Evolutionary conservation across 805 yeast genomes (phyloP), one percentile per base, ranked within the genome.

Genomic region (Clavispora vitiphila): DNA sequence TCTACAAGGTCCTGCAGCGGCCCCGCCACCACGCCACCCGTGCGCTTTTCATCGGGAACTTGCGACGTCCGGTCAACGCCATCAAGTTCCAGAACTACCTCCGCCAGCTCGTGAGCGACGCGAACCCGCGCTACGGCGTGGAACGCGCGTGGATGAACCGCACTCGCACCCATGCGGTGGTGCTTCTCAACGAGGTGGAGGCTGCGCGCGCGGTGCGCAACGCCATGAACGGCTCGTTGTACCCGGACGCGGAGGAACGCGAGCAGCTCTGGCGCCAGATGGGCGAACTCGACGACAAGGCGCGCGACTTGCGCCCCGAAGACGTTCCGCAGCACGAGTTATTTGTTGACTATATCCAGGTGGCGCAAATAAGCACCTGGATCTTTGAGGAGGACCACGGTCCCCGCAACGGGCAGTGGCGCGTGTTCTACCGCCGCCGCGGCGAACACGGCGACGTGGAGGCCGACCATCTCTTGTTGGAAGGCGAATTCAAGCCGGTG

Each of bases 91-190:
- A 70, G 47, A 56, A 55, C 18, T 44, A 64, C 44, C 44, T 72
- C 40, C 60, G 59, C 34, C 55, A 52, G 12, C 53, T 64, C 37
- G 64, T 69, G 4, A 42, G 54, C 15, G 47, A 41, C 18, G 22
- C 25, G 5, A 12, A 18, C 25, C 10, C 40, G 12, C 40, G 44
- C 3, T 56, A 58, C 27, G 46, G 48, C 2, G 55, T 72, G 21
- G 76, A 71, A 46, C 53, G 76, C 37, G 74, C 73, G 5, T 72
- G 77, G 77, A 53, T 72, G 39, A 71, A 67, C 46, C 48, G 60
- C 32, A 50, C 60, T 26, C 49, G 74, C 49, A 58, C 74, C 7
- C 77, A 72, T 48, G 70, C 69, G 23, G 65, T 69, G 23, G 69
- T 72, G 19, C 55, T 72, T 35, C 61, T 65, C 14, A 60, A 66